A percentile compares a stretch with the other conserved stretches of the same genome.
Conservation (phyloP, 2,329 filamentous ascomycete species). For the Penicillium sp. region DNA sequence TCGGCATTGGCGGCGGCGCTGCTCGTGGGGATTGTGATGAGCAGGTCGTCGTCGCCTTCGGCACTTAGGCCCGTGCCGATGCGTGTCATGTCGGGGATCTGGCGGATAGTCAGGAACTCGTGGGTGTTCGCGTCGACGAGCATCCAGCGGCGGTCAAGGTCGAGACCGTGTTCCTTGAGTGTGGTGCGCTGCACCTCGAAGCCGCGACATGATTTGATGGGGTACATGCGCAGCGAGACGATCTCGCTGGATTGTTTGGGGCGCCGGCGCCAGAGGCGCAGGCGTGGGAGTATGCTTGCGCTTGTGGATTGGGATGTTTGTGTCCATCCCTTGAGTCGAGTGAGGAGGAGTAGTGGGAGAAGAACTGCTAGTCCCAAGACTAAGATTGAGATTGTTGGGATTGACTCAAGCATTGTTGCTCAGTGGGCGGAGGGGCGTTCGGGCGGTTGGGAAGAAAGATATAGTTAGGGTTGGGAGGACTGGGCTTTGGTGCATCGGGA, state of each 20-base stretch:
- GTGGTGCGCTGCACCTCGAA: slow-evolving; percentile 53
- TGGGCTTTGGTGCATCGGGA: background rate
- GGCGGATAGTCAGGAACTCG: slow-evolving; percentile 62
- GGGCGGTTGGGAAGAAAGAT: too few relatives aligned
- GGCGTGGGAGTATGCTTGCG: slow-evolving; percentile 6
- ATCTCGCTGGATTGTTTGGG: slow-evolving; percentile 30
- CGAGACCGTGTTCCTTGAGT: slow-evolving; percentile 56
- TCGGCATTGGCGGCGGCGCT: background rate
- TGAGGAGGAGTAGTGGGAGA: slow-evolving; percentile 16
- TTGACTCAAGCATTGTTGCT: slow-evolving; percentile 8
- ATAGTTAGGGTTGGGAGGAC: too few relatives aligned
- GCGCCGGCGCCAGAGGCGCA: slow-evolving; percentile 13
- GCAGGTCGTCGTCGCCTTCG: slow-evolving; percentile 47
- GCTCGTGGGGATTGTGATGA: slow-evolving; percentile 46
- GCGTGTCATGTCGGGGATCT: slow-evolving; percentile 60
- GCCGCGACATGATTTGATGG: slow-evolving; percentile 65
- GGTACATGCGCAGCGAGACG: slow-evolving; percentile 55
- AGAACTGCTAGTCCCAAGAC: slow-evolving; percentile 14
- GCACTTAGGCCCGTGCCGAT: slow-evolving; percentile 54
- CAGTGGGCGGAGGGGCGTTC: background rate
- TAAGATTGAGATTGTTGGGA: slow-evolving; percentile 4
- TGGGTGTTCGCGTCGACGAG: slow-evolving; percentile 54
- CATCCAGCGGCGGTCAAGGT: slow-evolving; percentile 66
- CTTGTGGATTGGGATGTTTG: slow-evolving; percentile 6
- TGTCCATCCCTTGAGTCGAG: slow-evolving; percentile 15